Base-by-base conservation (phyloP, 768 basidiomycete genomes). In the Tulasnella sp. region DNA sequence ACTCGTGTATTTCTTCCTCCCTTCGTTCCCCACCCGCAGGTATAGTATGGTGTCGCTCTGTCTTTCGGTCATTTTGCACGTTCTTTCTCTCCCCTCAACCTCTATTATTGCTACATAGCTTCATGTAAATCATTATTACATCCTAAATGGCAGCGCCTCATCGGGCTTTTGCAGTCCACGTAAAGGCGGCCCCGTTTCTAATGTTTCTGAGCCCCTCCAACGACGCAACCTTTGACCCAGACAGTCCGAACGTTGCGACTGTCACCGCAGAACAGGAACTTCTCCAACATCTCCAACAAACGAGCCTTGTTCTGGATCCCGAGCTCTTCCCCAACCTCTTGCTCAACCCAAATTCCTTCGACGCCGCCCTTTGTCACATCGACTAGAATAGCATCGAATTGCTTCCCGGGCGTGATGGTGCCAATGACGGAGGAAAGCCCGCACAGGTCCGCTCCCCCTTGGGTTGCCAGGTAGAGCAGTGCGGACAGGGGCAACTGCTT, bases 391-490 rank as follows among this genome's bases (percentile, higher is more conserved):
- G 97, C 97, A 82, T 99, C 97, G 82, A 98, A 98, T 80, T 90
- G 91, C 85, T 95, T 97, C 2, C 94, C 95, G 3, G 86, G 85
- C 18, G 86, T 86, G 80, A 99, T 93, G 23, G 91, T 92, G 9
- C 97, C 97, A 20, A 93, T 87, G 55, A 86, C 87, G 35, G 89
- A 84, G 75, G 89, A 87, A 15, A 98, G 84, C 73, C 87, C 86
- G 82, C 95, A 96, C 0, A 98, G 90, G 32, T 89, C 87, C 1
- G 97, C 97, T 0, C 97, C 97, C 44, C 97, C 97, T 32, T 92
- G 85, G 5, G 97, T 99, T 11, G 97, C 96, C 74, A 98, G 91
- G 86, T 95, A 92, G 77, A 98, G 86, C 75, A 98, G 86, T 1
- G 94, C 90, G 7, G 92, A 85, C 69, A 95, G 87, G 3, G 91